Percentiles rank a stretch among this genome's conserved stretches.
Evolutionary conservation across 306 rosid species (phyloP).

Genomic region (Fragaria ananassa): DNA sequence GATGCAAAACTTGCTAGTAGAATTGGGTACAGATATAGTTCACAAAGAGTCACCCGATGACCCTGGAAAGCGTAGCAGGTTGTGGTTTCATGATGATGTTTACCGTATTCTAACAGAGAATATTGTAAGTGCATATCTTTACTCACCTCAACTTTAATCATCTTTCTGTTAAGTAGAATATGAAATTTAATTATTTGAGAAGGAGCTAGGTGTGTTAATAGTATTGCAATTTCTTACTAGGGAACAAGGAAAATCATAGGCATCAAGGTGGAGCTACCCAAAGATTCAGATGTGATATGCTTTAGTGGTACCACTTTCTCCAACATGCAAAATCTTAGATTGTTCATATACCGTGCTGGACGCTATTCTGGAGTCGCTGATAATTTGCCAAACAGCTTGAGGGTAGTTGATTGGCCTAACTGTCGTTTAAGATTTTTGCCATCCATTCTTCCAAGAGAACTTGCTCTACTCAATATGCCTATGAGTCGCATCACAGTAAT

Average conservation of each 20-base stretch:
- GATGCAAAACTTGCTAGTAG: conserved; percentile 41
- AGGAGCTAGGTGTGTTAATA: conserved; percentile 6
- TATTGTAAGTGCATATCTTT: neutral
- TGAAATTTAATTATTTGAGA: neutral
- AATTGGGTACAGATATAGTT: conserved; percentile 36
- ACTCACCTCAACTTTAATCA: neutral
- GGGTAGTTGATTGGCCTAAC: conserved; percentile 9
- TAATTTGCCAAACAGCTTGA: conserved; percentile 4
- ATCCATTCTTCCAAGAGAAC: neutral
- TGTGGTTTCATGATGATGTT: conserved; percentile 36
- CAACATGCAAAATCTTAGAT: neutral
- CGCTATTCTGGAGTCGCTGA: neutral
- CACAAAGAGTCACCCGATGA: conserved; percentile 11
- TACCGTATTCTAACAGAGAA: neutral
- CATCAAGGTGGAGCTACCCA: neutral
- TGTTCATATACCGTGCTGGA: neutral
- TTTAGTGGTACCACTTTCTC: conserved; percentile 17
- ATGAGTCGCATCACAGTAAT: neutral
- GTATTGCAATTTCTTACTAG: conserved; percentile 22
- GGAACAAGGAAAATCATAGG: conserved; percentile 22
- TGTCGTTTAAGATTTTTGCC: conserved; percentile 3
- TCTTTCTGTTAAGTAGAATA: neutral
- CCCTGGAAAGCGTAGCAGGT: conserved; percentile 21
- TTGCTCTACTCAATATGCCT: conserved; percentile 1
- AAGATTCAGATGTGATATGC: neutral